Evolutionary conservation across 371 early-diverging fungal species (phyloP).

Genomic region (Blakeslea trispora): DNA sequence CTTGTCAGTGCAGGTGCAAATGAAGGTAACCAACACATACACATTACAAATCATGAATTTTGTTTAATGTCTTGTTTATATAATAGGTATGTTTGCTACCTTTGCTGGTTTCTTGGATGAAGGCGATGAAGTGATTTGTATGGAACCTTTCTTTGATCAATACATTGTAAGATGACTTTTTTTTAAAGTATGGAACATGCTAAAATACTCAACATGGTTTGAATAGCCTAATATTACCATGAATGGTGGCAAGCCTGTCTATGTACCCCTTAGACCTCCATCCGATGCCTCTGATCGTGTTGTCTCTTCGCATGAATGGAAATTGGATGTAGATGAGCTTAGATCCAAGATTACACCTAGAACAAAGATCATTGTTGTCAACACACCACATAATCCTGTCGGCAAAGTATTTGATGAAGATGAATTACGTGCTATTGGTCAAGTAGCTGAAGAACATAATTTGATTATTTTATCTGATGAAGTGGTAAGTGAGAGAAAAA

Average conservation of each 20-base stretch:
- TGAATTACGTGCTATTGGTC: slow-evolving; percentile 81
- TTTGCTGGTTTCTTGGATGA: slow-evolving; percentile 78
- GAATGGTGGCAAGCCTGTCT: slow-evolving; percentile 87
- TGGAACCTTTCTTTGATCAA: slow-evolving; percentile 95
- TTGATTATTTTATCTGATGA: slow-evolving; percentile 92
- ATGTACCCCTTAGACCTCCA: slow-evolving; percentile 76
- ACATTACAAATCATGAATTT: not conserved
- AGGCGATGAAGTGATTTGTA: slow-evolving; percentile 88
- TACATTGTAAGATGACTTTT: slow-evolving; percentile 67
- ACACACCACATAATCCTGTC: slow-evolving; percentile 96
- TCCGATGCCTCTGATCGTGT: slow-evolving; percentile 45
- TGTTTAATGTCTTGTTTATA: not conserved
- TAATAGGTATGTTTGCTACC: slow-evolving; percentile 73
- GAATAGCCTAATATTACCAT: slow-evolving; percentile 78
- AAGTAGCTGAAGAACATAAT: slow-evolving; percentile 80
- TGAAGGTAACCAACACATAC: slow-evolving; percentile 62
- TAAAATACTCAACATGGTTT: not conserved
- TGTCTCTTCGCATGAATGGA: slow-evolving; percentile 78
- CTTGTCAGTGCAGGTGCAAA: slow-evolving; percentile 93
- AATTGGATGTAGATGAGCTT: slow-evolving; percentile 81
- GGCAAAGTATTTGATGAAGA: slow-evolving; percentile 83
- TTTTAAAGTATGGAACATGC: too few species aligned
- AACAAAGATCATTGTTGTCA: slow-evolving; percentile 90
- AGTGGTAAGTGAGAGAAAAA: slow-evolving; percentile 59
- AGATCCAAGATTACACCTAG: slow-evolving; percentile 73